Base-by-base conservation (phyloP, 164 flowering plant genomes). In the Tinospora cordifolia region DNA sequence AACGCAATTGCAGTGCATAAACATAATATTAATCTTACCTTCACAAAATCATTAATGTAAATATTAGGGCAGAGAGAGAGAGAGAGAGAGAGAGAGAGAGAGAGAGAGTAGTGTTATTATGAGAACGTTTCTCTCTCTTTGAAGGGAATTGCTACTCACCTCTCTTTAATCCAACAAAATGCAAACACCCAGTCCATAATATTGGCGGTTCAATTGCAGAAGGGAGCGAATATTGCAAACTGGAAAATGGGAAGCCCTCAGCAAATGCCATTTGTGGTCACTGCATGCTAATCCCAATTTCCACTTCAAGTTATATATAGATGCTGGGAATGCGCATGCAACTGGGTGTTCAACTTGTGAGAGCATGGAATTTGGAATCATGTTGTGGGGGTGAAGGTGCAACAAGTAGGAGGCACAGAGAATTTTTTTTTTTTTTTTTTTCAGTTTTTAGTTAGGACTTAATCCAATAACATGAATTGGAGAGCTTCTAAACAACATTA, bases 281-380 rank as follows among this genome's bases (percentile, higher is more conserved):
- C 34, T 39, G 30, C n/a, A n/a, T n/a, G n/a, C 4, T 30, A 49
- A 65, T 63, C 26, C 14, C 8, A 67, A 26, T 57, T 12, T 15
- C n/a, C 10, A 19, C 17, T 13, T 0, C 54, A 24, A 63, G 63
- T 70, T 71, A 71, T 76, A 79, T 76, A 79, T 76, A 69, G 67
- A 57, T 39, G 59, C 27, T 12, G 19, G 13, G 47, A 34, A 63
- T 74, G 60, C 8, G 3, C 5, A 39, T 41, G 30, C 73, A 66
- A 25, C 62, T 62, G 66, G 73, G 40, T 69, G 26, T 38, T 72
- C 77, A 70, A 70, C 41, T 60, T 41, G 72, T 41, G 72, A 66
- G 62, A 70, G 78, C 51, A 63, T 58, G 54, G 69, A 58, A 78
- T 74, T 72, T 79, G 75, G 72, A 69, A 74, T 79, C 77, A 69